These are phyloP conservation scores for Apiospora pterosperma DNA, from an alignment of 2,329 filamentous ascomycete genomes.

Conservation along the genomic window DNA sequence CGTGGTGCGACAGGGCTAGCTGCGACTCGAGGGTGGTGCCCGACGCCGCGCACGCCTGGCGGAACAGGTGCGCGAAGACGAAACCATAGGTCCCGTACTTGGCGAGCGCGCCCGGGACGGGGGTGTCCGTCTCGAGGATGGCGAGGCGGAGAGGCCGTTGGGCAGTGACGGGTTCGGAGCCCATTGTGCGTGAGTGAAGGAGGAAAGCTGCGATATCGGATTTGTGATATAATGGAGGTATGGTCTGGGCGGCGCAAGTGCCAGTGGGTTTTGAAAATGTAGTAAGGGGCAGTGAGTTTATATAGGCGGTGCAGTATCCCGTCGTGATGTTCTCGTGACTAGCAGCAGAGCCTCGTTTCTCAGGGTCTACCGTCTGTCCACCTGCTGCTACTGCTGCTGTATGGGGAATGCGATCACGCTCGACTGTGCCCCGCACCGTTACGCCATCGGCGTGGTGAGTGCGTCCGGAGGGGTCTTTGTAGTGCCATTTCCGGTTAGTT, in stretches of 20 bases:
- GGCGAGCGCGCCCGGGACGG: conserved; percentile 58
- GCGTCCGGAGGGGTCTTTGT: not conserved
- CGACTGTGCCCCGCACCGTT: not conserved
- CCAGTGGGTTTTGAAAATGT: not conserved
- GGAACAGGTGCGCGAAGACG: conserved; percentile 62
- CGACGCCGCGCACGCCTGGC: conserved; percentile 44
- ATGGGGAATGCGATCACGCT: not conserved
- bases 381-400: not conserved
- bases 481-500: not conserved
- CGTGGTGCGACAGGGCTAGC: conserved; percentile 60
- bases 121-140: conserved; percentile 83
- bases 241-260: too few species aligned
- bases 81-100: conserved; percentile 72
- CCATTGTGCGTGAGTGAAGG: not conserved
- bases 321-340: not conserved
- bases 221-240: not conserved
- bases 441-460: not conserved
- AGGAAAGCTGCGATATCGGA: not conserved
- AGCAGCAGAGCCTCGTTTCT: not conserved
- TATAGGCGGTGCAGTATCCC: not conserved
- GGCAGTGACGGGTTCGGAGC: not conserved
- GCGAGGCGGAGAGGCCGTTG: conserved; percentile 67
- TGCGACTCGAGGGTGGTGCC: conserved; percentile 36
- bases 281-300: not conserved
- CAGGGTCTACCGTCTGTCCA: not conserved